Conservation (phyloP, 106 monocot species). For the Acorus gramineus region DNA sequence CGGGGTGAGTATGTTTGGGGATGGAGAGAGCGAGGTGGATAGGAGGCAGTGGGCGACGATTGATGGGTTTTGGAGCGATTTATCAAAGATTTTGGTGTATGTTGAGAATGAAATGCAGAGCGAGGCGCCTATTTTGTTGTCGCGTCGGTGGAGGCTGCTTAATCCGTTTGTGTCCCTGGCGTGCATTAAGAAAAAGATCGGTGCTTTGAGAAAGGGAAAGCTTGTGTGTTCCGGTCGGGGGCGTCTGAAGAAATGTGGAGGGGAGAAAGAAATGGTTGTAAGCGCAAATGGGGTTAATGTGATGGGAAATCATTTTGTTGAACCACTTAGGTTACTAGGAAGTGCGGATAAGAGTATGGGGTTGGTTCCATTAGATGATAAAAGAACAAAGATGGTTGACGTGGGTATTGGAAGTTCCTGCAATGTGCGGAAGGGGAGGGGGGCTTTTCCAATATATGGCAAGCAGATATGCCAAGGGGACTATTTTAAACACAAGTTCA, state of each 20-base stretch:
- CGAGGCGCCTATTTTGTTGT: constrained; percentile 17
- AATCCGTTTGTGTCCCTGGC: constrained; percentile 74
- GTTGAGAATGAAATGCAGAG: constrained; percentile 22
- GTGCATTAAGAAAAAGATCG: constrained; percentile 63
- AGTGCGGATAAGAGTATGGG: no score
- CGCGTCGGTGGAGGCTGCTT: constrained; percentile 58
- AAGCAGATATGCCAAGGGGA: no score
- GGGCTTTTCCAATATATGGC: not conserved
- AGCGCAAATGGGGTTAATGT: not conserved
- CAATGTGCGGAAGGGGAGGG: not conserved
- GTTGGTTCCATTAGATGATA: no score
- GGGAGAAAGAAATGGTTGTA: constrained; percentile 6
- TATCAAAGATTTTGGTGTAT: constrained; percentile 35
- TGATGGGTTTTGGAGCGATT: constrained; percentile 62
- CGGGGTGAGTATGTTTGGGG: constrained; percentile 37
- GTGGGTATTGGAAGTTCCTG: constrained; percentile 1
- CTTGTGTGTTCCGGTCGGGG: constrained; percentile 41
- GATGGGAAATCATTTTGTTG: no score
- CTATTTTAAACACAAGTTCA: constrained; percentile 7
- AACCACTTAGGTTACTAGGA: no score
- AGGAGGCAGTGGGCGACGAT: constrained; percentile 59
- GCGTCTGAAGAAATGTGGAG: constrained; percentile 27
- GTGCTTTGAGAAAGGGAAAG: constrained; percentile 40
- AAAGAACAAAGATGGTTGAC: not conserved
- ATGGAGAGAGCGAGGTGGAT: constrained; percentile 14